Percentiles rank a stretch among this genome's conserved stretches.
These are phyloP conservation scores for Adenanthera pavonina DNA, from an alignment of 306 rosid genomes.

Conservation along the genomic window DNA sequence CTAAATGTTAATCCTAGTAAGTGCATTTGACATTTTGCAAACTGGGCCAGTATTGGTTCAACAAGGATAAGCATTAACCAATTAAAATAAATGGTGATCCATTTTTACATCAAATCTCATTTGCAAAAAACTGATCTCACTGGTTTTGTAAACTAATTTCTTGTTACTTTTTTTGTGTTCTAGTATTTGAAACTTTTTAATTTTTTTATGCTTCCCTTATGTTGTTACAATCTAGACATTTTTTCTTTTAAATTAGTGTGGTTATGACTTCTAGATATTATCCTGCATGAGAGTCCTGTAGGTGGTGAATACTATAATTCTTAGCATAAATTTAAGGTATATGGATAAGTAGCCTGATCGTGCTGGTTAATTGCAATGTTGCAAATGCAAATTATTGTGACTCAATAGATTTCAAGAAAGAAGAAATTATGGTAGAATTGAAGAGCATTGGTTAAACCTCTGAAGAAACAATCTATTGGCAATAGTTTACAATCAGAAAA, in stretches of 20 bases:
- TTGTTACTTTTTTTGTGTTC: slow-evolving; percentile 14
- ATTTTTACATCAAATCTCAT: slow-evolving; percentile 18
- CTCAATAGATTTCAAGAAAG: slow-evolving; percentile 13
- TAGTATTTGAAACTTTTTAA: slow-evolving; percentile 1
- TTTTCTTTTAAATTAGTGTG: too few species aligned
- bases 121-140: slow-evolving; percentile 12
- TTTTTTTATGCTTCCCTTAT: slow-evolving; percentile 3
- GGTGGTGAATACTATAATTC: slow-evolving; percentile 14
- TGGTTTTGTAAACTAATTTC: slow-evolving; percentile 23
- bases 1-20: neutral
- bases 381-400: neutral
- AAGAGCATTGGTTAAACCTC: slow-evolving; percentile 17
- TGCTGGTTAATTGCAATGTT: slow-evolving; percentile 1
- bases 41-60: slow-evolving; percentile 11
- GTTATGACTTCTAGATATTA: neutral
- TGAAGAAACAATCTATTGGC: slow-evolving; percentile 30
- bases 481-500: slow-evolving; percentile 20
- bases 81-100: slow-evolving; percentile 3
- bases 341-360: neutral
- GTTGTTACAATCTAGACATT: neutral
- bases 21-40: neutral
- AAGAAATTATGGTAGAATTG: slow-evolving; percentile 12
- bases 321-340: slow-evolving; percentile 10
- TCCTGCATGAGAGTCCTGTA: slow-evolving; percentile 30
- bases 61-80: neutral